Conservation (phyloP, 768 basidiomycete species). For the Paxillus rubicundulus region DNA sequence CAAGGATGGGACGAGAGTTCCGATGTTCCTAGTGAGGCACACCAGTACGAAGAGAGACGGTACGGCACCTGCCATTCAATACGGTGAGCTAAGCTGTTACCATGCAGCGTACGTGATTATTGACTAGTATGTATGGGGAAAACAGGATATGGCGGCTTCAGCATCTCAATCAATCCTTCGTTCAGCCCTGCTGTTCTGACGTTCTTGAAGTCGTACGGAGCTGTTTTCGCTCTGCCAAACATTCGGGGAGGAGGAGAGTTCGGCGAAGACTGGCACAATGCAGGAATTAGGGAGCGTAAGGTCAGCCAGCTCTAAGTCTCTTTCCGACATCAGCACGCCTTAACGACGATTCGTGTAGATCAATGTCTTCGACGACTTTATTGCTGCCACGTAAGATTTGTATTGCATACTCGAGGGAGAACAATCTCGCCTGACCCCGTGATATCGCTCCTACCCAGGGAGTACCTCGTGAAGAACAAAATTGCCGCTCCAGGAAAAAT, state of each 20-base stretch:
- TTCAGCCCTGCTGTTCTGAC: conserved; percentile 73
- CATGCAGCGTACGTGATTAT: not conserved
- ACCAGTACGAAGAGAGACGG: conserved; percentile 69
- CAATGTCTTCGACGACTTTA: conserved; percentile 82
- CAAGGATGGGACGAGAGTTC: conserved; percentile 77
- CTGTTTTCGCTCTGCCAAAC: conserved; percentile 56
- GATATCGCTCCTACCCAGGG: conserved; percentile 34
- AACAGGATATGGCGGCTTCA: conserved; percentile 80
- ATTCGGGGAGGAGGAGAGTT: conserved; percentile 76
- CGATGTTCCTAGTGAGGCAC: conserved; percentile 84
- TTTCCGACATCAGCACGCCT: conserved; percentile 1
- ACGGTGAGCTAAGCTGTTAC: conserved; percentile 43
- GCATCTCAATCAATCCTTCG: conserved; percentile 64
- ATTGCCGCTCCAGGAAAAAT: conserved; percentile 69
- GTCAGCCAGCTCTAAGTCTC: conserved; percentile 29
- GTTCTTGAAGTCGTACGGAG: conserved; percentile 69
- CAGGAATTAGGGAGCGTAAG: conserved; percentile 69
- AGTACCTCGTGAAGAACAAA: conserved; percentile 71
- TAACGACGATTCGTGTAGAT: conserved; percentile 36
- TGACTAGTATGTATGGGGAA: not conserved
- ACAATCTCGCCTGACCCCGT: not conserved
- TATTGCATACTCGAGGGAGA: not conserved
- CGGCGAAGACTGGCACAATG: conserved; percentile 82
- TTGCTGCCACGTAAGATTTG: conserved; percentile 65
- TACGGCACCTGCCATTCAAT: conserved; percentile 73